phyloP scores from a whole-genome alignment of 345 rosid species.

The Boechera divaricarpa region DNA sequence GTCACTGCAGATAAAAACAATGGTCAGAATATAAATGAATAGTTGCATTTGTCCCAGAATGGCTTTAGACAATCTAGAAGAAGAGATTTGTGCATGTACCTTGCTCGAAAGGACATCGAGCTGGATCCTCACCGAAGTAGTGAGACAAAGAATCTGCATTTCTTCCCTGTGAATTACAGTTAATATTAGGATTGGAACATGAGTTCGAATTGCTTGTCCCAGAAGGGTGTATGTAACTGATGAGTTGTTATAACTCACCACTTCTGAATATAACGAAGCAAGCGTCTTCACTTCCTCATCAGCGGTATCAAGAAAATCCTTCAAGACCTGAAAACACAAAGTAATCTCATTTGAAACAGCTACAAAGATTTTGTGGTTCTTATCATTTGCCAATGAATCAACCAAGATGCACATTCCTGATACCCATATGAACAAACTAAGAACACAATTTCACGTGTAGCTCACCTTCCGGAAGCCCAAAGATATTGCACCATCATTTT shows the following conservation, averaged over 20 bases:
- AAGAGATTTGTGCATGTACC: conserved; percentile 50
- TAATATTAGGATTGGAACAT: conserved; percentile 29
- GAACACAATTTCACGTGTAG: conserved; percentile 22
- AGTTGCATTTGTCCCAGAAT: neutral
- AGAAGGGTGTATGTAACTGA: neutral
- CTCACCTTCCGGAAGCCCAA: conserved; percentile 87
- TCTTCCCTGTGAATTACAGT: conserved; percentile 72
- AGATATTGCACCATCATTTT: conserved; percentile 84
- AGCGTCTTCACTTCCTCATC: conserved; percentile 89
- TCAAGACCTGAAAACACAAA: conserved; percentile 65
- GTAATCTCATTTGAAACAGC: conserved; percentile 14
- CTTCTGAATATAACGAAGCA: conserved; percentile 78
- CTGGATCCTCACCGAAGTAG: conserved; percentile 98
- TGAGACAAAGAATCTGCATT: conserved; percentile 96
- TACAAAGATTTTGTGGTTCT: neutral
- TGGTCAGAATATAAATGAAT: conserved; percentile 11
- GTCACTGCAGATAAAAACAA: conserved; percentile 66
- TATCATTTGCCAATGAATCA: conserved; percentile 8
- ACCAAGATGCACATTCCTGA: conserved; percentile 21
- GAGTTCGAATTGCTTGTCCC: conserved; percentile 8
- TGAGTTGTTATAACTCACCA: conserved; percentile 57
- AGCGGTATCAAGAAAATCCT: conserved; percentile 82
- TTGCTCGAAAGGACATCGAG: conserved; percentile 98
- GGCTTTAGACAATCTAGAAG: conserved; percentile 9
- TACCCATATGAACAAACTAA: conserved; percentile 14